Base-by-base conservation (phyloP, 2,329 filamentous ascomycete species). In the Mycosphaerelloides madeirae region DNA sequence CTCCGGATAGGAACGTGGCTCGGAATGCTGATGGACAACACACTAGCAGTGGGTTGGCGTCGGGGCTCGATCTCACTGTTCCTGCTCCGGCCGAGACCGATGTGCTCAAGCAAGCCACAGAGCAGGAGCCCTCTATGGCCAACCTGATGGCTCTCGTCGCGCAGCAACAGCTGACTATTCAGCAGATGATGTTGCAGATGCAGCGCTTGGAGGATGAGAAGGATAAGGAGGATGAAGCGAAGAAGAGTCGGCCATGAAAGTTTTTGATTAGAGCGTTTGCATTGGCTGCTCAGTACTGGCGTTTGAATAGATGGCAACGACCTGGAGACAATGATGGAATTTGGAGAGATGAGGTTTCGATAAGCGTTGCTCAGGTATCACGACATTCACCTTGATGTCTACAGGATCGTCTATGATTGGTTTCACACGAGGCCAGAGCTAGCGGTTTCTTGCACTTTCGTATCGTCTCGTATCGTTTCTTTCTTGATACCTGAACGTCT, bases 141-240 rank as follows among this genome's bases (percentile, higher is more conserved):
- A 9, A 25, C 15, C 47, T 50, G n/a, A 42, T 41, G 15, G 34
- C 44, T 19, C 9, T 49, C 14, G 29, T 52, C 11, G 33, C 45
- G 31, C 41, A 44, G 19, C 51, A 54, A 28, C 42, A 43, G 36
- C 33, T 34, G 14, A 44, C 48, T 41, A 48, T 52, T 38, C 12
- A 46, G 37, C 20, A 43, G 5, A 42, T 52, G 52, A 50, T 50
- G 43, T 16, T 37, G 42, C 40, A 54, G 36, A 52, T 52, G 34
- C 40, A 48, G 39, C 33, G 20, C 25, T 32, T 38, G 15, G 12
- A 25, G 19, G 16, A 9, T 3, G 22, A 29, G 20, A 25, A 39
- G 28, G 8, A 38, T 3, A 22, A 38, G 16, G 16, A 25, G 16
- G 35, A 3, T 7, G 35, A 37, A 7, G 15, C n/a, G 31, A 15